Base-by-base conservation (phyloP, 2,329 filamentous ascomycete species). In the Cercospora sojina region DNA sequence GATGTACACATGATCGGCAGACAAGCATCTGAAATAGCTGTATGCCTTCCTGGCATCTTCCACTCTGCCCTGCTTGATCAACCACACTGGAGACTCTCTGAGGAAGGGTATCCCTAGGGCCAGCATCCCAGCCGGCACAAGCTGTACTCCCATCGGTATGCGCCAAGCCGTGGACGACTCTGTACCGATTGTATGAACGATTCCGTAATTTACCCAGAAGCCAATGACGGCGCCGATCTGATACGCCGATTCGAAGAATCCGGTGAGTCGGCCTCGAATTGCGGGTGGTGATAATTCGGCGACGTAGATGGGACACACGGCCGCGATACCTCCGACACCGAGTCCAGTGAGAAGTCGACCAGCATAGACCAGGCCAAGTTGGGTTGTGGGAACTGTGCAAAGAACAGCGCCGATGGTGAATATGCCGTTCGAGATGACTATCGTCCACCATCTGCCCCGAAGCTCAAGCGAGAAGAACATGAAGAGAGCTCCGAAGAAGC, bases 401-500 rank as follows among this genome's bases (percentile, higher is more conserved):
- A 83, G 67, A 3, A 83, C 72, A 7, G 81, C 80, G 3, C 82
- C 82, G 16, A 83, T 69, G 12, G 83, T 75, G 67, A 84, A 83
- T 43, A 83, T 70, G 6, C 78, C 69, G 60, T 83, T 81, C 25
- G 80, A 79, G 63, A 81, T 75, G 67, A 83, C 80, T 13, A 86
- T 78, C 12, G 83, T 83, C 80, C 79, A 82, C 68, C 83, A 83
- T 38, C 84, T 80, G 49, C 84, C 84, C 41, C 84, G 76, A 20
- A 79, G 77, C 68, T 85, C 83, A 72, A 60, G 73, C 76, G 79
- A 69, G 49, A 81, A 70, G 70, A 80, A 83, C 69, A 80, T 82
- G 70, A 83, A 79, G 1, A 86, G 76, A 9, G 84, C 83, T 12
- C 84, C 84, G 32, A 85, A 83, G 53, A 86, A 83, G 1, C 83